Base-by-base conservation (phyloP, 257 asterid genomes). In the Cynanchum wilfordii region DNA sequence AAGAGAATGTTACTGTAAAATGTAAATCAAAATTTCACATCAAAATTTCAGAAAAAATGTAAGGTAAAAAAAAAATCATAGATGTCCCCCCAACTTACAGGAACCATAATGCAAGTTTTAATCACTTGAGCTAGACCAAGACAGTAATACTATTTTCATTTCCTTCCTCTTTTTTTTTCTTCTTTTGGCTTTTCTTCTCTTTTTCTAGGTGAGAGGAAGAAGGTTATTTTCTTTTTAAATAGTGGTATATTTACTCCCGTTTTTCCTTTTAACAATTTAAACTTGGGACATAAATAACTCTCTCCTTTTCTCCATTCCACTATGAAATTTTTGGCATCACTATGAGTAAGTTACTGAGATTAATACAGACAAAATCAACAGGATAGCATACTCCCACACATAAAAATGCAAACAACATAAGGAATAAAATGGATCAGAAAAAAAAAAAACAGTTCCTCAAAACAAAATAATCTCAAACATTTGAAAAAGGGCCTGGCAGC, bases 401-500 rank as follows among this genome's bases (percentile, higher is more conserved):
- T n/a, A n/a, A n/a, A n/a, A n/a, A n/a, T n/a, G 33, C 75, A 47
- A 10, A 22, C 17, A 72, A 68, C 45, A n/a, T 15, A 25, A 15
- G 27, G 10, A 29, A 68, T 24, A 52, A 13, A 42, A 10, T 22
- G 44, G 24, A 16, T 4, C 38, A 0, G 17, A 1, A 47, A 30
- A 33, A 16, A 30, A n/a, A n/a, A n/a, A n/a, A n/a, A 22, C 50
- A 36, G 19, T 25, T 16, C 2, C n/a, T 22, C 24, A 40, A 45
- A 16, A n/a, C 42, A 12, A 72, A 4, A 7, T 66, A 5, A 75
- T 27, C 29, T 15, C 30, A 17, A 44, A 11, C 12, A 24, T 20
- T 7, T 17, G 11, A 55, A 33, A 74, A 57, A 70, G 42, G 60
- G 92, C 99, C 97, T 89, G 95, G 77, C 99, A 92, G 63, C 85